Conservation (phyloP, 2,329 filamentous ascomycete genomes). For the Paraphoma chrysanthemicola region DNA sequence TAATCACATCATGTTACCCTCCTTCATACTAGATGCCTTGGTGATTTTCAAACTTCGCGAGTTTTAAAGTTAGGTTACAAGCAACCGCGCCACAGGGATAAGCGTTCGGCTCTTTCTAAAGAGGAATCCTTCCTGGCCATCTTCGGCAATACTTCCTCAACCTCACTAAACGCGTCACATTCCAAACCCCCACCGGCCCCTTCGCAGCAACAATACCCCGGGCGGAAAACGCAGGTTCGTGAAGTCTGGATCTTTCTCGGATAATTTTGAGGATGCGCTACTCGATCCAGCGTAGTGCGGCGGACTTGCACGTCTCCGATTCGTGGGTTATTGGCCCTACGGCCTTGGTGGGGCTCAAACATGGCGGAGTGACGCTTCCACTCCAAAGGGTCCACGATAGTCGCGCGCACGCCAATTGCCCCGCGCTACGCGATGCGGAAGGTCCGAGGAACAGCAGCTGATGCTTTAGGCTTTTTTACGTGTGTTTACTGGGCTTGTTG, state of each 20-base stretch:
- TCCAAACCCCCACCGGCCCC: background rate
- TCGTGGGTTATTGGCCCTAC: slow-evolving; percentile 1
- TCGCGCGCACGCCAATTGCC: background rate
- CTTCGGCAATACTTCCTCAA: background rate
- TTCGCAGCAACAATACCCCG: background rate
- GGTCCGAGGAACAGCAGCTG: slow-evolving; percentile 5
- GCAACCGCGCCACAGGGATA: too few relatives aligned
- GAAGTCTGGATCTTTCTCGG: background rate
- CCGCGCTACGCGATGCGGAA: slow-evolving; percentile 6
- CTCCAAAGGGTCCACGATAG: slow-evolving; percentile 4
- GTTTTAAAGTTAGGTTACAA: too few relatives aligned
- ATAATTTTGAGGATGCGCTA: background rate
- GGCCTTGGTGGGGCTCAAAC: background rate
- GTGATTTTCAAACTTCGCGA: too few relatives aligned
- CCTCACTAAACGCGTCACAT: background rate
- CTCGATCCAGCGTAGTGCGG: background rate
- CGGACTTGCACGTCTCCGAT: background rate
- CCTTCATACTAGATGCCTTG: too few relatives aligned
- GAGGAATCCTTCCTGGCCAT: background rate
- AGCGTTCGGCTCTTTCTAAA: too few relatives aligned
- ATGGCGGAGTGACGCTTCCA: background rate
- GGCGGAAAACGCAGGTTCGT: background rate
- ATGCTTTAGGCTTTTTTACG: background rate
- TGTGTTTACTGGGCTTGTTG: background rate
- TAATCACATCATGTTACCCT: background rate